phyloP scores from a whole-genome alignment of 805 yeast species.

The Yamadazyma akitaensis region DNA sequence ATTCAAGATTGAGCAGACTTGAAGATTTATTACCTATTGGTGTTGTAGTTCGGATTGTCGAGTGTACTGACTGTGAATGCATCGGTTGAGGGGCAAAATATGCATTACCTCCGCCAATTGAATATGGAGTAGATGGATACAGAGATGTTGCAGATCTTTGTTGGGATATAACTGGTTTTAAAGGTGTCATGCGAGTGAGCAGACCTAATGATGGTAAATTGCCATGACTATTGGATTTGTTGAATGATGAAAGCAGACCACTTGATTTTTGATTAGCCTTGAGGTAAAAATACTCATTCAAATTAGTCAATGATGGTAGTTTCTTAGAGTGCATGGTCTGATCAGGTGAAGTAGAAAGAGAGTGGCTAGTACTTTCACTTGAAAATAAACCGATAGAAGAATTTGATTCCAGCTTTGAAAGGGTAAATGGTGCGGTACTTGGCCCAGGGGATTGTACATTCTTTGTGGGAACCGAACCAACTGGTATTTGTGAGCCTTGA shows the following conservation, averaged over 20 bases:
- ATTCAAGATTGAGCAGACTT: conserved; percentile 36
- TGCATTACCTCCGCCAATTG: not conserved
- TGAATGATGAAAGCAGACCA: conserved; percentile 4
- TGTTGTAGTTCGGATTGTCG: not conserved
- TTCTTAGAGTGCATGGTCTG: conserved; percentile 7
- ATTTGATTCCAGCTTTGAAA: conserved; percentile 27
- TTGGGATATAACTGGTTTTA: conserved; percentile 20
- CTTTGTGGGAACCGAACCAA: not conserved
- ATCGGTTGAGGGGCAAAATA: conserved; percentile 3
- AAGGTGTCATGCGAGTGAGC: conserved; percentile 44
- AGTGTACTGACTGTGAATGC: not conserved
- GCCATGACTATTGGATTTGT: conserved; percentile 12
- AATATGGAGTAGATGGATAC: conserved; percentile 22
- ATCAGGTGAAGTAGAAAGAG: conserved; percentile 37
- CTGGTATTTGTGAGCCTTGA: not conserved
- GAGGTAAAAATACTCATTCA: conserved; percentile 32
- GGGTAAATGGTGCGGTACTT: not conserved
- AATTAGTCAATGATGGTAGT: conserved; percentile 27
- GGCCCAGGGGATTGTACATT: not conserved
- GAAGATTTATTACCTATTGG: conserved; percentile 19
- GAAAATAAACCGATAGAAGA: conserved; percentile 29
- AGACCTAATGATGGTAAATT: conserved; percentile 15
- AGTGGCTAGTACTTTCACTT: conserved; percentile 23
- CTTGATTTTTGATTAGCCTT: conserved; percentile 11
- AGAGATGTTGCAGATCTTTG: conserved; percentile 6